Evolutionary conservation across 1,284 basidiomycete species (phyloP), one percentile per base, ranked within the genome.

Genomic region (Cutaneotrichosporon cyanovorans): DNA sequence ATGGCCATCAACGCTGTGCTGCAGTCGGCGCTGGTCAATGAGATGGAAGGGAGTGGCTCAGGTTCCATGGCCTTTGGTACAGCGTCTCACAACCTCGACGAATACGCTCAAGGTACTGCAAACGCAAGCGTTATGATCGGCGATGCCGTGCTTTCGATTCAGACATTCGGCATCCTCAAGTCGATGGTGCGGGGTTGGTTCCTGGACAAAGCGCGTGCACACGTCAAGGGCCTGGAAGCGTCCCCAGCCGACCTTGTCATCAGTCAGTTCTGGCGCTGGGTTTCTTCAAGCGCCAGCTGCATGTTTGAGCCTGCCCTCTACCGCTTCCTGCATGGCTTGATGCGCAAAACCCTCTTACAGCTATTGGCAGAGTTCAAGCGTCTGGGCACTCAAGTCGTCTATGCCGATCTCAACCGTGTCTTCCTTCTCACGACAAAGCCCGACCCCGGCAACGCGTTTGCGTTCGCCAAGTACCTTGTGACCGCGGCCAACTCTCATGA

Each of bases 201-300:
- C 52, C 76, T 89, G n/a, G 88, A 95, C 68, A 77, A 77, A 46
- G 72, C 74, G 19, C 85, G 87, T 57, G 81, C 88, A 34, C 66
- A 68, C 36, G 59, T 67, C 32, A 64, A 62, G 21, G 67, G 66
- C 3, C 35, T 42, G 4, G 49, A 42, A 1, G 32, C 37, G 7
- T 78, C 80, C 40, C 73, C 73, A 15, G 65, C 74, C 10, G 67
- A 76, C 44, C 59, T 78, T 23, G 72, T 78, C 18, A 71, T 78
- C 30, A 88, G 93, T 64, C 91, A 97, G 68, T 97, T 98, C 73
- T 97, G 92, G 91, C 78, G 95, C 25, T 99, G 95, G 95, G 80
- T 95, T 53, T 87, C 83, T 61, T 91, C 87, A 2, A 81, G 79
- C 39, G 77, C 82, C 3, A 87, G 91, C 25, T 80, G 83, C 50